Percentiles rank a stretch among this genome's conserved stretches.
These are phyloP conservation scores for Hygrocybe coccinea DNA, from an alignment of 768 basidiomycete species.

Conservation along the genomic window DNA sequence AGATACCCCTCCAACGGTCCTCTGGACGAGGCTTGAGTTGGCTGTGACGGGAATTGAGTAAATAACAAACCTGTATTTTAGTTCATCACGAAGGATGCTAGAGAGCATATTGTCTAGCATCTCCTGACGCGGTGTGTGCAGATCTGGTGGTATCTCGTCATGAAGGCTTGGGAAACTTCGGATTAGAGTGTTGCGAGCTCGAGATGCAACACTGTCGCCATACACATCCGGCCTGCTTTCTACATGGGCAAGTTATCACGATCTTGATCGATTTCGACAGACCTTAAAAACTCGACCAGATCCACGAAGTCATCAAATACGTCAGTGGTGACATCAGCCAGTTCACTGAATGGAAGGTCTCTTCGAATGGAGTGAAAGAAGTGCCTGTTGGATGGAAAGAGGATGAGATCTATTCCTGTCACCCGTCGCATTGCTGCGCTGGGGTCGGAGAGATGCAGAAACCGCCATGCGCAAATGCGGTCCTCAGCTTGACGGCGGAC, in stretches of 20 bases:
- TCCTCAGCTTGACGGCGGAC: neutral
- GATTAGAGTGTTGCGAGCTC: no score
- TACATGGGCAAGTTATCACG: neutral
- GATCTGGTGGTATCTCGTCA: no score
- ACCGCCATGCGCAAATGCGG: neutral
- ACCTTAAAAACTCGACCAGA: constrained; percentile 2
- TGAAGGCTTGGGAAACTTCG: no score
- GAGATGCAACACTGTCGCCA: no score
- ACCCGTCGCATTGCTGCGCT: neutral
- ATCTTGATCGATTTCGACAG: neutral
- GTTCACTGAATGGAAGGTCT: neutral
- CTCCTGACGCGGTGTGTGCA: neutral
- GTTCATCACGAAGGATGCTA: neutral
- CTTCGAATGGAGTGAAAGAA: neutral
- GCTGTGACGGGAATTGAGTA: no score
- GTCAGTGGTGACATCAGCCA: neutral
- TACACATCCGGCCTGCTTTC: neutral
- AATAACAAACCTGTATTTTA: neutral
- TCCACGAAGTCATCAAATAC: constrained; percentile 1
- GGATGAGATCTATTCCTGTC: neutral
- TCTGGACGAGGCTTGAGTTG: no score
- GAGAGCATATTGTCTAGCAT: neutral
- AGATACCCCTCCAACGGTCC: no score
- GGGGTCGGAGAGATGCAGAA: neutral
- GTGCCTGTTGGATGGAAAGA: neutral